Percentiles rank a stretch among this genome's conserved stretches.
Conservation (phyloP, 2,329 filamentous ascomycete species). For the Elsinoe necatrix region DNA sequence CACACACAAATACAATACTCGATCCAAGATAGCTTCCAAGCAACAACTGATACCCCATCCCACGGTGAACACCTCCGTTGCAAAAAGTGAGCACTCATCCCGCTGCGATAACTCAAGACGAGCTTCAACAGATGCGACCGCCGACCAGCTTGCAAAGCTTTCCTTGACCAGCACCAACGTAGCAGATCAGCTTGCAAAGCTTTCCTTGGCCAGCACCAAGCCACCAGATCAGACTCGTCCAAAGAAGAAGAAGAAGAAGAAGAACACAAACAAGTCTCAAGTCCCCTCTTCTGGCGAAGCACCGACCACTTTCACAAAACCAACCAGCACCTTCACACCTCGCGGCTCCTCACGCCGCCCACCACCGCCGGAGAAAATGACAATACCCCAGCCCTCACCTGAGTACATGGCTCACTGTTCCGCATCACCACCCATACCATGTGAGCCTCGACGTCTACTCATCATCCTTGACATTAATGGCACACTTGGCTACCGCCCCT, state of each 20-base stretch:
- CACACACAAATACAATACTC: no score
- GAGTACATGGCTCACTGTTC: neutral
- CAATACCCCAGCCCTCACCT: neutral
- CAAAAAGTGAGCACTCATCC: neutral
- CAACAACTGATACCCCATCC: neutral
- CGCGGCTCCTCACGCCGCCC: neutral
- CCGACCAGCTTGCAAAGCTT: neutral
- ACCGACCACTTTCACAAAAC: neutral
- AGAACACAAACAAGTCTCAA: neutral
- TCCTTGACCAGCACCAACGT: neutral
- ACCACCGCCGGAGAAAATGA: neutral
- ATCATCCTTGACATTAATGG: constrained; percentile 91
- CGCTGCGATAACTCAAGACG: neutral
- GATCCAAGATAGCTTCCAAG: no score
- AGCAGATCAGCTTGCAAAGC: neutral
- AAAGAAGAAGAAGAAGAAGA: neutral
- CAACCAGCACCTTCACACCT: neutral
- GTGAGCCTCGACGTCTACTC: constrained; percentile 46
- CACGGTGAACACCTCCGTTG: neutral
- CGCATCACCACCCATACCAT: neutral
- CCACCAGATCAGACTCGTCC: neutral
- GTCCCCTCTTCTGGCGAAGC: neutral
- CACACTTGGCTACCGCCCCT: constrained; percentile 63
- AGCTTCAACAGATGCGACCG: neutral
- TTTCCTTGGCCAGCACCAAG: neutral